Percentiles rank a stretch among this genome's conserved stretches.
phyloP scores from a whole-genome alignment of 805 yeast species.

The Ogataea nitratoaversa region DNA sequence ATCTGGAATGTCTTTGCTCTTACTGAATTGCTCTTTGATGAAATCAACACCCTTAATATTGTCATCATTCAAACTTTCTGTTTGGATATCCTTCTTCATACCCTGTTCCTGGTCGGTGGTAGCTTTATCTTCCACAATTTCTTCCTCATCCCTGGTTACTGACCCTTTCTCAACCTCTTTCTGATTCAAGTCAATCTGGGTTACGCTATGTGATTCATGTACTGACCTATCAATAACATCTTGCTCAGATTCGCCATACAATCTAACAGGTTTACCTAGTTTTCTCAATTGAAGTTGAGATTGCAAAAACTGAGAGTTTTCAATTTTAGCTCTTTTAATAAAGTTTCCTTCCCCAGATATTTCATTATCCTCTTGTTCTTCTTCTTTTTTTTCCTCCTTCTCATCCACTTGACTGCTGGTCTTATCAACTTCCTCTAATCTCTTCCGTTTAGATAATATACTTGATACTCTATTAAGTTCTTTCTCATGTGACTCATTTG shows the following conservation, averaged over 20 bases:
- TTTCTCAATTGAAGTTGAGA: constrained; percentile 8
- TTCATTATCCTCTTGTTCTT: neutral
- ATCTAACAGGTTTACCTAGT: constrained; percentile 10
- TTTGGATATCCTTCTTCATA: no score
- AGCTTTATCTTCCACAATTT: no score
- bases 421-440: constrained; percentile 3
- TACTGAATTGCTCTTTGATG: neutral
- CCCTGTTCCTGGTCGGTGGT: no score
- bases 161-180: no score
- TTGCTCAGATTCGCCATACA: constrained; percentile 12
- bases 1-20: neutral
- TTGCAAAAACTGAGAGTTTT: neutral
- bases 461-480: neutral
- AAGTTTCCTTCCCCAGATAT: neutral
- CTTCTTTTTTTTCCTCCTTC: neutral
- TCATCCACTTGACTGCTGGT: no score
- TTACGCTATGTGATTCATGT: neutral
- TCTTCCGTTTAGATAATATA: neutral
- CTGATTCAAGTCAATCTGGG: no score
- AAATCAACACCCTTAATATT: no score
- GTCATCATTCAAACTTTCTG: no score
- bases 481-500: constrained; percentile 5
- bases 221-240: neutral
- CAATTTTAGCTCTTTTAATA: constrained; percentile 1
- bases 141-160: no score